Conservation (phyloP, 2,329 filamentous ascomycete genomes). For the Pseudocercospora vitis region DNA sequence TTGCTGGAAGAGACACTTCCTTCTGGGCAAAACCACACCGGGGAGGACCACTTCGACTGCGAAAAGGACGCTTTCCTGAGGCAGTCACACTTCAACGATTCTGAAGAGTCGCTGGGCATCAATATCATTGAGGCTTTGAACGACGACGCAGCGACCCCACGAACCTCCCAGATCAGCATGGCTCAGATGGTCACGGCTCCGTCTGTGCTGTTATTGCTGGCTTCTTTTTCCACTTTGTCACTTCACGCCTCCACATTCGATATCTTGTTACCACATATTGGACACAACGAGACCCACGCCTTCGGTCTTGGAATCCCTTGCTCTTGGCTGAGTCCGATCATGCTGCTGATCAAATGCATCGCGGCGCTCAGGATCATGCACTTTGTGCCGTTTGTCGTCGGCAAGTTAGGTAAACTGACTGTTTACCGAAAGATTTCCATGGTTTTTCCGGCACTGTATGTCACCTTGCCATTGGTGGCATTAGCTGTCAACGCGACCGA, state of each 20-base stretch:
- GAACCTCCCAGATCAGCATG: slow-evolving; percentile 44
- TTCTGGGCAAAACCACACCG: not conserved
- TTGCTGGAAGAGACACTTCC: slow-evolving; percentile 41
- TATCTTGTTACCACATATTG: slow-evolving; percentile 49
- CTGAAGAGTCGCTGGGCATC: slow-evolving; percentile 41
- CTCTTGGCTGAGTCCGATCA: slow-evolving; percentile 45
- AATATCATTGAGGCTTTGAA: slow-evolving; percentile 38
- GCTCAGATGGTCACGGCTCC: slow-evolving; percentile 49
- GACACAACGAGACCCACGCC: slow-evolving; percentile 46
- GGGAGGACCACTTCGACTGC: slow-evolving; percentile 37
- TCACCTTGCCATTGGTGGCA: slow-evolving; percentile 43
- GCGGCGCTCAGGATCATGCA: slow-evolving; percentile 44
- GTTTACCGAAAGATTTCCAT: slow-evolving; percentile 46
- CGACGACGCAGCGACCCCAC: slow-evolving; percentile 26
- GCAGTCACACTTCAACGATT: slow-evolving; percentile 31
- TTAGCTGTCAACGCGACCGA: slow-evolving; percentile 38
- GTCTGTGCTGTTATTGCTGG: slow-evolving; percentile 47
- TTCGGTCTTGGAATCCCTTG: slow-evolving; percentile 51
- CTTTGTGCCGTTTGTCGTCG: slow-evolving; percentile 40
- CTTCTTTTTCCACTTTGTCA: slow-evolving; percentile 56
- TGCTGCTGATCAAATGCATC: slow-evolving; percentile 45
- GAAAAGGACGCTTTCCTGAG: slow-evolving; percentile 51
- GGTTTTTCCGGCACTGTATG: slow-evolving; percentile 43
- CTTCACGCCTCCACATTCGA: slow-evolving; percentile 57
- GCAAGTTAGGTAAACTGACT: slow-evolving; percentile 44